These are phyloP conservation scores for Gyromitra esculenta DNA, from an alignment of 2,329 filamentous ascomycete genomes.

Conservation along the genomic window DNA sequence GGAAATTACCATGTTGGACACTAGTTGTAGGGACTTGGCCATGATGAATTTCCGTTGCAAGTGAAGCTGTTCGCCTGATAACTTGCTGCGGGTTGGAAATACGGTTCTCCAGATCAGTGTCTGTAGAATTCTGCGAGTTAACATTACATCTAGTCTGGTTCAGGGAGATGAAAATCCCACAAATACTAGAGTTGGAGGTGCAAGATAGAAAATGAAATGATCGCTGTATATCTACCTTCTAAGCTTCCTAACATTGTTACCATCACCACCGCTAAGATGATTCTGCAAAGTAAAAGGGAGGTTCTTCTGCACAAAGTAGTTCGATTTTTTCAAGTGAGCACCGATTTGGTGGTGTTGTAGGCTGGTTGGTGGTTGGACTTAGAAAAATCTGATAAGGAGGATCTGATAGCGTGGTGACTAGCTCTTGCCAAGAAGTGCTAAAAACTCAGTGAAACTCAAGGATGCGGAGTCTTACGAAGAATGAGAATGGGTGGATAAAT, in stretches of 20 bases:
- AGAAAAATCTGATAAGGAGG: too few relatives aligned
- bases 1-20: neutral
- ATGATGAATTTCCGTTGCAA: neutral
- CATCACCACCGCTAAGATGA: neutral
- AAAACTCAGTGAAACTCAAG: too few relatives aligned
- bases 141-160: neutral
- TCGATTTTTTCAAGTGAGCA: neutral
- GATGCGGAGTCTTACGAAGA: too few relatives aligned
- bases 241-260: neutral
- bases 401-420: too few relatives aligned
- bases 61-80: neutral
- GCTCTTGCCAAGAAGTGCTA: too few relatives aligned
- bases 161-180: neutral
- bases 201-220: neutral
- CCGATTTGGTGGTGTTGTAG: neutral
- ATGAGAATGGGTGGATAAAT: too few relatives aligned
- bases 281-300: neutral
- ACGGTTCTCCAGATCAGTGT: conserved; percentile 7
- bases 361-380: too few relatives aligned
- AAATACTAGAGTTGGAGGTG: neutral
- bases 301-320: neutral
- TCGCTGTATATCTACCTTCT: neutral
- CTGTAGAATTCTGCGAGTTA: neutral
- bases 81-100: neutral
- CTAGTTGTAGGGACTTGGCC: neutral